These are phyloP conservation scores for Chrysanthemum lavandulifolium DNA, from an alignment of 129 eudicot species.

Conservation along the genomic window DNA sequence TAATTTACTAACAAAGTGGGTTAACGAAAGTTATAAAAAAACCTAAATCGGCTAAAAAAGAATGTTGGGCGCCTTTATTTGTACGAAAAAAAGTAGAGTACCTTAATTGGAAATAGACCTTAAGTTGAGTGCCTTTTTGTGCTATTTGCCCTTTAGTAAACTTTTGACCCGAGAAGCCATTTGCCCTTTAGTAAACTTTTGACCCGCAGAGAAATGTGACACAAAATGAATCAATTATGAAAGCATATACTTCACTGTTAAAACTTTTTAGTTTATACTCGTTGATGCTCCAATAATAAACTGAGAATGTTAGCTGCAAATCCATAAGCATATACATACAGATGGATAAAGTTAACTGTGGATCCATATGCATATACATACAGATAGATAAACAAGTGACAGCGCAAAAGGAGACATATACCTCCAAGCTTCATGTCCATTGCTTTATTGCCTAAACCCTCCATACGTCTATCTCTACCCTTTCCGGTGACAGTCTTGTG, in stretches of 20 bases:
- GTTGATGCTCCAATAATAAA: not conserved
- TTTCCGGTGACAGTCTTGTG: constrained; percentile 81
- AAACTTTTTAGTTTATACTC: not conserved
- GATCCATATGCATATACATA: not conserved
- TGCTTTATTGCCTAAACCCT: constrained; percentile 94
- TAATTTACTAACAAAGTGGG: too few species aligned
- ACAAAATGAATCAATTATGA: too few species aligned
- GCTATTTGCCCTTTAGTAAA: too few species aligned
- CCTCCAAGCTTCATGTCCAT: constrained; percentile 90
- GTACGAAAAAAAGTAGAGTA: too few species aligned
- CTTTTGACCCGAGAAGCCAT: too few species aligned
- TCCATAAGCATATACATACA: not conserved
- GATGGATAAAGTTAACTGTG: not conserved
- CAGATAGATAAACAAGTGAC: not conserved
- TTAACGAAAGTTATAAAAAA: too few species aligned
- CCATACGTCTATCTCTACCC: constrained; percentile 82
- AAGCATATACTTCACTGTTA: not conserved
- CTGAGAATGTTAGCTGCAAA: not conserved
- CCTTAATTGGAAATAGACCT: too few species aligned
- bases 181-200: too few species aligned
- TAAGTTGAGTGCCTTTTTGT: too few species aligned
- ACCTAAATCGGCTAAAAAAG: too few species aligned
- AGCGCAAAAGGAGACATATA: constrained; percentile 29
- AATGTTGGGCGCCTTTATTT: too few species aligned
- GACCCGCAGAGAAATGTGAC: too few species aligned